Percentiles rank a stretch among this genome's conserved stretches.
Evolutionary conservation across 148 eudicot species (phyloP).

Genomic region (Rhododendron williamsianum): DNA sequence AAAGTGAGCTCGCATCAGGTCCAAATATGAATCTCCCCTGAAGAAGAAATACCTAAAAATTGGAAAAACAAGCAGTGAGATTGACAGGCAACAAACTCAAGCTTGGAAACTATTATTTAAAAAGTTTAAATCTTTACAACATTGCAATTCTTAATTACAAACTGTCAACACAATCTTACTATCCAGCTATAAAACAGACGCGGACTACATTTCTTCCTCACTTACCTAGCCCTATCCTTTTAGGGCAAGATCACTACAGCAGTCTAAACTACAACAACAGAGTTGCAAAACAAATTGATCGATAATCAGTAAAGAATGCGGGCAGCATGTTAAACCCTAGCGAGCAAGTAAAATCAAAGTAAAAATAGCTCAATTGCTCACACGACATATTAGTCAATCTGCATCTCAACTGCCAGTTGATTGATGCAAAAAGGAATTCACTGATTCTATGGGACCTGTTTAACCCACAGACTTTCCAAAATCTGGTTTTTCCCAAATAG

Average conservation of each 20-base stretch:
- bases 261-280: not conserved
- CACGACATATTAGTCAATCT: not conserved
- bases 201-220: not conserved
- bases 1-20: slow-evolving; percentile 41
- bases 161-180: not conserved
- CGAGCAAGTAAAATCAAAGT: not conserved
- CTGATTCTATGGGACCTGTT: not conserved
- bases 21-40: slow-evolving; percentile 50
- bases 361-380: not conserved
- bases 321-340: not conserved
- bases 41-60: slow-evolving; percentile 40
- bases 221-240: not conserved
- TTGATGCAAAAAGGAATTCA: not conserved
- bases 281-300: not conserved
- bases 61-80: slow-evolving; percentile 7
- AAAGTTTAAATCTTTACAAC: not conserved
- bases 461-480: not conserved
- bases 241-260: not conserved
- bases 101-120: not conserved
- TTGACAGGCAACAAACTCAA: not conserved
- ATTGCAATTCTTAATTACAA: not conserved
- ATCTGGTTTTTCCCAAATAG: not conserved
- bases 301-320: not conserved
- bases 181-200: no score
- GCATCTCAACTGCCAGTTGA: not conserved